phyloP scores from a whole-genome alignment of 768 basidiomycete species.

The Mrakia frigida region DNA sequence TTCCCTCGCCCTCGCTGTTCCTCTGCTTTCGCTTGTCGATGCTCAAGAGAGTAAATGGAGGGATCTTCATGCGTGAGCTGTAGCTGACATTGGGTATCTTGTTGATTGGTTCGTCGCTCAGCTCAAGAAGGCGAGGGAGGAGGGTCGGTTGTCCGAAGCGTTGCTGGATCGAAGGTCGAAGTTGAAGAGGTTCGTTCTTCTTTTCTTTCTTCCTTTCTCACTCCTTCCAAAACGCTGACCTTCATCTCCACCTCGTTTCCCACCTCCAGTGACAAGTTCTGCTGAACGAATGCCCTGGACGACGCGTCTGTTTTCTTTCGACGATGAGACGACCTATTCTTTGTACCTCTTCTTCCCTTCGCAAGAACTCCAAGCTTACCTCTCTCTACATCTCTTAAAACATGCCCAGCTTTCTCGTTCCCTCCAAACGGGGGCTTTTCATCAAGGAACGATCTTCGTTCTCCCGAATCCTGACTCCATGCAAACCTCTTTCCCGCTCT shows the following conservation, averaged over 20 bases:
- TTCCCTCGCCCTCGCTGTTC: background rate
- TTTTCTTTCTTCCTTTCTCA: background rate
- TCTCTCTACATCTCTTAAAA: too few species aligned
- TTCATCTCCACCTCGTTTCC: background rate
- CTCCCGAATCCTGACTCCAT: background rate
- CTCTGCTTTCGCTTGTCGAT: background rate
- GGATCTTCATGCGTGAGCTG: too few species aligned
- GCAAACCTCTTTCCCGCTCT: background rate
- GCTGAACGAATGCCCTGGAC: background rate
- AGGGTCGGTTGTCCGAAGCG: slow-evolving; percentile 73
- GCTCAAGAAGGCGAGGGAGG: slow-evolving; percentile 72
- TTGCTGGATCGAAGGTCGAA: slow-evolving; percentile 73
- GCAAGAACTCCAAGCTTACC: too few species aligned
- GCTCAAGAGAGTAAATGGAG: too few species aligned
- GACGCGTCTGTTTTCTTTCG: background rate
- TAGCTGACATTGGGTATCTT: background rate
- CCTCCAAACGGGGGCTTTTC: too few species aligned
- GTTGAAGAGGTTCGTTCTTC: slow-evolving; percentile 63
- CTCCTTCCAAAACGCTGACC: background rate
- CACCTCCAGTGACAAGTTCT: slow-evolving; percentile 31
- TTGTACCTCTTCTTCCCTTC: background rate
- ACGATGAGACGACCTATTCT: background rate
- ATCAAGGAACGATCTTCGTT: too few species aligned
- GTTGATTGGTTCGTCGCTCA: slow-evolving; percentile 40
- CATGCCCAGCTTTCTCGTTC: too few species aligned